Percentiles rank a stretch among this genome's conserved stretches.
phyloP scores from a whole-genome alignment of 139 green algal species.

The Pleodorina starrii region DNA sequence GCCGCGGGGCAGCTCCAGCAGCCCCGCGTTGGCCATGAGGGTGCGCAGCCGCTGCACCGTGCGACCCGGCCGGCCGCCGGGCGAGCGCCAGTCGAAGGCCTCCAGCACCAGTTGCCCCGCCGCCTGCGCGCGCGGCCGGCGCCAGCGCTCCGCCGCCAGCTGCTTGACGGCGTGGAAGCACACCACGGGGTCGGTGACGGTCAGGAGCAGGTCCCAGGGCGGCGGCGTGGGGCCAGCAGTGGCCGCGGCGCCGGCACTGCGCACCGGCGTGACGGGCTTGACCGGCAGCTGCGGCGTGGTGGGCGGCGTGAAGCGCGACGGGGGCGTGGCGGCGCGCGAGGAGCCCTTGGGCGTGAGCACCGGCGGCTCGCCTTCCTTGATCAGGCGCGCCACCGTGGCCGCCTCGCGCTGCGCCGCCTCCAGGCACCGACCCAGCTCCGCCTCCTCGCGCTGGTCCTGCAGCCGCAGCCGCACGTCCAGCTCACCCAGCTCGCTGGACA shows the following conservation, averaged over 20 bases:
- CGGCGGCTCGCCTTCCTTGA: not conserved
- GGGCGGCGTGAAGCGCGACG: not conserved
- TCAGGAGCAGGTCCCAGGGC: not conserved
- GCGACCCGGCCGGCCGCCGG: constrained; percentile 17
- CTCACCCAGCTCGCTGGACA: constrained; percentile 47
- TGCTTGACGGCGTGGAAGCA: constrained; percentile 55
- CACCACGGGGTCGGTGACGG: constrained; percentile 26
- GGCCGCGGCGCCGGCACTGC: not conserved
- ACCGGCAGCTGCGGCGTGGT: not conserved
- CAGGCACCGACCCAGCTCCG: constrained; percentile 30
- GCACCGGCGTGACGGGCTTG: not conserved
- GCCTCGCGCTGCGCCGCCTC: constrained; percentile 16
- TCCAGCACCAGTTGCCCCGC: constrained; percentile 62
- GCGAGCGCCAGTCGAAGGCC: constrained; percentile 53
- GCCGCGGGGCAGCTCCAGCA: constrained; percentile 73
- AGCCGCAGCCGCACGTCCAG: constrained; percentile 66
- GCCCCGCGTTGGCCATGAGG: constrained; percentile 44
- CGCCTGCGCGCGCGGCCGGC: constrained; percentile 34
- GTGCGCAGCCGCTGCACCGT: constrained; percentile 65
- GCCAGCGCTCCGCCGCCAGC: constrained; percentile 43
- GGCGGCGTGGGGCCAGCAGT: not conserved
- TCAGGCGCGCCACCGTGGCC: not conserved
- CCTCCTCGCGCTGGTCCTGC: constrained; percentile 58
- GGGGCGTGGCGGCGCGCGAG: not conserved
- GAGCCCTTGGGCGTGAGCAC: not conserved